Percentiles rank a stretch among this genome's conserved stretches.
These are phyloP conservation scores for Leptographium galeiforme DNA, from an alignment of 2,329 filamentous ascomycete genomes.

Conservation along the genomic window DNA sequence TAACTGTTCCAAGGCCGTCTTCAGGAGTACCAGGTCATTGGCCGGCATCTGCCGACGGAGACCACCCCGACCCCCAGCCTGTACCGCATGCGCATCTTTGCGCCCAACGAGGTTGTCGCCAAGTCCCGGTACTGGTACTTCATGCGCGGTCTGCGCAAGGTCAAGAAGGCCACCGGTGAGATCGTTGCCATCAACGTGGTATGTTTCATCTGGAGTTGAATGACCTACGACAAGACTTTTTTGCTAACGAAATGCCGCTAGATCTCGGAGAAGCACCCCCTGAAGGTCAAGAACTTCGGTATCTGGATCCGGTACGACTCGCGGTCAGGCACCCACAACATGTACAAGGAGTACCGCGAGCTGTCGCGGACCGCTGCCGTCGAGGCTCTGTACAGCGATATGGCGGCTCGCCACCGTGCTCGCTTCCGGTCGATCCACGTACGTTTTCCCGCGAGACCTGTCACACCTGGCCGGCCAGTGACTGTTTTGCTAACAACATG, in stretches of 20 bases:
- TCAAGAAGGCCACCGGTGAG: constrained; percentile 99
- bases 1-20: constrained; percentile 64
- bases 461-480: constrained; percentile 9
- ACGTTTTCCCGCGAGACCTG: constrained; percentile 29
- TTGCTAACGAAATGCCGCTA: constrained; percentile 21
- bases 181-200: constrained; percentile 95
- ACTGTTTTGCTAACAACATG: constrained; percentile 5
- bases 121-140: constrained; percentile 99
- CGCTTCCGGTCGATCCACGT: constrained; percentile 98
- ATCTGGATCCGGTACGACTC: constrained; percentile 99
- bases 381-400: constrained; percentile 96
- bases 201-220: constrained; percentile 24
- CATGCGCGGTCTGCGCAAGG: constrained; percentile 96
- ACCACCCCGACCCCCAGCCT: constrained; percentile 93
- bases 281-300: constrained; percentile 99
- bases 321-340: constrained; percentile 99
- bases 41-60: constrained; percentile 97
- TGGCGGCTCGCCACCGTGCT: constrained; percentile 96
- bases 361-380: constrained; percentile 92
- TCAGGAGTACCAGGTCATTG: constrained; percentile 99
- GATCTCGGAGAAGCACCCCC: constrained; percentile 97
- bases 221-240: neutral
- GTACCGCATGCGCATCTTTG: constrained; percentile 99
- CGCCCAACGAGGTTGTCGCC: constrained; percentile 91
- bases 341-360: constrained; percentile 99